Base-by-base conservation (phyloP, 352 stramenopile genomes). In the Phytopythium oedochilum region DNA sequence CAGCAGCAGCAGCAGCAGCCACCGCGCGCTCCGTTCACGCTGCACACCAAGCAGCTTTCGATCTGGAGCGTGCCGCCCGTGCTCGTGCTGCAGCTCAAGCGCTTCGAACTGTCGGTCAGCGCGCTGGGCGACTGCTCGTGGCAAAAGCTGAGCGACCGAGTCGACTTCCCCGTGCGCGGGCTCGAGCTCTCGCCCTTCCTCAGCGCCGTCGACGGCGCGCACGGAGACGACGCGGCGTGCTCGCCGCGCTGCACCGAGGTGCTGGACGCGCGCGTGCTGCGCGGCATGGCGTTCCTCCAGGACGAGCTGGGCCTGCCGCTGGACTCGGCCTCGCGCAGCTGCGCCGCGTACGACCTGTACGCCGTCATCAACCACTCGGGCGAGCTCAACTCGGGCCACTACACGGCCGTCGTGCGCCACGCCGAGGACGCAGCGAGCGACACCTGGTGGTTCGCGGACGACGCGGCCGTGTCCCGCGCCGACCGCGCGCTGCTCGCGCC, bases 321-420 rank as follows among this genome's bases (percentile, higher is more conserved):
- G 12, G 50, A 59, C 22, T 84, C 79, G 6, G 70, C 74, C 1
- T 83, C 74, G 5, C 54, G 70, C 15, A 59, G 57, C 18, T 60
- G 60, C 47, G 75, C 76, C 22, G 53, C 83, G 20, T 98, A 98
- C 62, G 85, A 96, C 68, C 64, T 99, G 35, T 98, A 98, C 60
- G 92, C 81, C 15, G 81, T 99, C 7, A 89, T 98, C 52, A 91
- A 98, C 73, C 96, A 99, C 73, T 82, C 91, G 59, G 96, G 96
- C 17, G 52, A 31, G 26, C 76, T 98, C 14, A 88, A 87, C 14
- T 83, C 83, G 20, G 96, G 96, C 5, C 96, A 99, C 66, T 99
- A 99, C 74, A 86, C 76, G 1, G 79, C 82, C 6, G 73, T 85
- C 53, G 68, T 86, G 23, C 63, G 65, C 14, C 63, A 73, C 23